Evolutionary conservation across 1,139 yeast species (phyloP), one percentile per base, ranked within the genome.

Genomic region (Zygosaccharomyces sapae): DNA sequence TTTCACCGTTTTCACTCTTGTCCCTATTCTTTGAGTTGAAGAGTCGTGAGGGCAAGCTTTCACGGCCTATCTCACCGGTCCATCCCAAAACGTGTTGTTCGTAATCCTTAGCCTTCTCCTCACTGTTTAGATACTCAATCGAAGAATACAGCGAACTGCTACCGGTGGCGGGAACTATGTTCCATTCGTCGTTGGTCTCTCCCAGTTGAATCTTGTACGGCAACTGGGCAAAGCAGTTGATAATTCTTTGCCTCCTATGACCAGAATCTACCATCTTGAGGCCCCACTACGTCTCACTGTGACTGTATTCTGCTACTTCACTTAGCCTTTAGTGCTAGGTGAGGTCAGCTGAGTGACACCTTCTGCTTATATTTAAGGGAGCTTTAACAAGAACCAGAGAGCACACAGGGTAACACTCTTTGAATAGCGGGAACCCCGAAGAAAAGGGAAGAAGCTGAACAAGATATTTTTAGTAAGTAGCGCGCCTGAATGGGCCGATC

Each of bases 1-100:
- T 22, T 22, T 22, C 25, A 6, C 25, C 51, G 18, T 50, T 38
- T n/a, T 50, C 49, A 22, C 7, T 6, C 25, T 22, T 22, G 25
- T 22, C 25, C 25, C 25, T 22, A 22, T 22, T 22, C 8, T 44
- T 44, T 19, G 40, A 51, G 29, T 38, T 42, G 38, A 44, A 29
- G 37, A 47, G 45, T 29, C 39, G 37, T 18, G 41, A 40, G 13
- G 40, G 34, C 13, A 44, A 44, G 8, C 41, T 41, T 24, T 47
- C 53, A 40, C 59, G 50, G 10, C 50, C 50, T 53, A 89, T 72
- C 66, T 89, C 97, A 24, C 98, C 98, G 0, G 97, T 86, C 99
- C 99, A 94, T 1, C 90, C 97, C 46, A 94, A 82, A 50, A 88
- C 70, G 54, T 88, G 86, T 41, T 90, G 83, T 55, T 88, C 94